Conservation (phyloP, 2,329 filamentous ascomycete species). For the Chaetomium globosum region DNA sequence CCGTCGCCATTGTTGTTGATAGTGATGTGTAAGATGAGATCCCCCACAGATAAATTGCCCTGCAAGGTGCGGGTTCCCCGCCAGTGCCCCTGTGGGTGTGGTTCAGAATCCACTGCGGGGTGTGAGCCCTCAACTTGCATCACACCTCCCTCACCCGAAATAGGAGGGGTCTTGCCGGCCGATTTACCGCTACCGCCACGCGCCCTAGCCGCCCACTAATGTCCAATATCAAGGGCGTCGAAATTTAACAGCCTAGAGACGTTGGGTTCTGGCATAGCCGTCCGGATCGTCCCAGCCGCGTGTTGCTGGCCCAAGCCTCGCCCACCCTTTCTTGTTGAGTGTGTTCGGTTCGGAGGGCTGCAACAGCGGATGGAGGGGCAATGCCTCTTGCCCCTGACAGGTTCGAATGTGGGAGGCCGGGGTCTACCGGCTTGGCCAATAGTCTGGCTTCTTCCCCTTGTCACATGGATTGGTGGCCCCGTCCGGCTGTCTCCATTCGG, state of each 20-base stretch:
- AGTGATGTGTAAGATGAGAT: background rate
- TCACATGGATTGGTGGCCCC: conserved; percentile 20
- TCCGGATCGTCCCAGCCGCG: background rate
- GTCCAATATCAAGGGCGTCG: background rate
- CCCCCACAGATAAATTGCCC: conserved; percentile 14
- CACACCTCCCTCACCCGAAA: conserved; percentile 3
- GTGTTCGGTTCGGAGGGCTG: background rate
- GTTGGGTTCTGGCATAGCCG: background rate
- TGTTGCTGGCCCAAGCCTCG: background rate
- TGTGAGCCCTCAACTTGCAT: conserved; percentile 19
- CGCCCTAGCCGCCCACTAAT: conserved; percentile 7
- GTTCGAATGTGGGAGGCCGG: conserved; percentile 4
- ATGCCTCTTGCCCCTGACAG: conserved; percentile 16
- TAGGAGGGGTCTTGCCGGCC: conserved; percentile 8
- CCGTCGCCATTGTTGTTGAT: conserved; percentile 5
- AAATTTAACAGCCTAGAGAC: too few relatives aligned
- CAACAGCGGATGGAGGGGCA: conserved; percentile 11
- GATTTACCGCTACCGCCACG: conserved; percentile 8
- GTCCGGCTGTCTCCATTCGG: conserved; percentile 20
- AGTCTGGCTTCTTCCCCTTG: conserved; percentile 18
- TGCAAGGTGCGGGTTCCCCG: conserved; percentile 15
- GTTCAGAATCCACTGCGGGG: conserved; percentile 16
- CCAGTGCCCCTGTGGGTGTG: conserved; percentile 1
- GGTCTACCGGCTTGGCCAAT: conserved; percentile 21
- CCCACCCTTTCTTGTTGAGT: background rate